phyloP scores from a whole-genome alignment of 768 basidiomycete genomes.

The Auricularia cornea region DNA sequence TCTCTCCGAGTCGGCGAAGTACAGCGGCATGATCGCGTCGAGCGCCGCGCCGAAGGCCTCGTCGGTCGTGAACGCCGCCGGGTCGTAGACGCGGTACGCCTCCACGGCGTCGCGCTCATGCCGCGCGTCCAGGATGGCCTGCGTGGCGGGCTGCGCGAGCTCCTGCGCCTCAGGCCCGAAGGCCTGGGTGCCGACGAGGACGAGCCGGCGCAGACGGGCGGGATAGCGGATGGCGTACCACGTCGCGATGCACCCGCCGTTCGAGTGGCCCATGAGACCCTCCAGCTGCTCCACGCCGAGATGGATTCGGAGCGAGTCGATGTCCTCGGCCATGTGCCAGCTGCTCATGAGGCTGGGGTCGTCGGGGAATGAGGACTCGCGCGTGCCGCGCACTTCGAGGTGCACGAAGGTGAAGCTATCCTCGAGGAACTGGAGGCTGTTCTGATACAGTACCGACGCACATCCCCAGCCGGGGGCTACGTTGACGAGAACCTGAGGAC shows the following conservation, averaged over 20 bases:
- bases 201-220: neutral
- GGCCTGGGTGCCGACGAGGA: neutral
- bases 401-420: neutral
- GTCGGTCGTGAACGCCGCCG: neutral
- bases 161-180: neutral
- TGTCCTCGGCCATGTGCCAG: neutral
- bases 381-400: neutral
- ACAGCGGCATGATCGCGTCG: neutral
- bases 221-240: neutral
- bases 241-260: neutral
- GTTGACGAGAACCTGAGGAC: neutral
- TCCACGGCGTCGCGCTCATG: neutral
- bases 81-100: neutral
- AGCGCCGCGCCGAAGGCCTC: neutral
- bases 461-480: neutral
- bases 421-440: neutral
- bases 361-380: neutral
- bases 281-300: neutral
- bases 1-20: neutral
- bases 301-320: neutral
- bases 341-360: neutral
- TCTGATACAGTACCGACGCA: neutral
- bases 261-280: neutral
- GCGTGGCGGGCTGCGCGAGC: neutral
- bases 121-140: neutral